Evolutionary conservation across 225 moss, liverwort and hornwort genomes (phyloP).

Genomic region (Polytrichum formosum): DNA sequence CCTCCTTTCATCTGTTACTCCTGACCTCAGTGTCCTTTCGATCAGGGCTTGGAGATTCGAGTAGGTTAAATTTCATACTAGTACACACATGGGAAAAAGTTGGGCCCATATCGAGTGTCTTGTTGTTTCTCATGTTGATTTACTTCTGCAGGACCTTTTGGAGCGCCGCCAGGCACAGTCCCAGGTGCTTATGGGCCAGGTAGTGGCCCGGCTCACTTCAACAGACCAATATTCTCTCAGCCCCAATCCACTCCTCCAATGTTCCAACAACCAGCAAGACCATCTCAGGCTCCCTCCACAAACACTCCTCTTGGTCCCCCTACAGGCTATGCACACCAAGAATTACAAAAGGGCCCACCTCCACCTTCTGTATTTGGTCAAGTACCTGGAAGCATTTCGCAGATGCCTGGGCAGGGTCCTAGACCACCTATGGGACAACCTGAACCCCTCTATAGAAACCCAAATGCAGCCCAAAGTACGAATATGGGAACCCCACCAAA

Average conservation of each 20-base stretch:
- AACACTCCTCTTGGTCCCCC: conserved; percentile 35
- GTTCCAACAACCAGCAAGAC: conserved; percentile 31
- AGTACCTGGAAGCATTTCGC: conserved; percentile 35
- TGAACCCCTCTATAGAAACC: conserved; percentile 35
- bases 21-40: not conserved
- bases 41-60: no score
- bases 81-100: not conserved
- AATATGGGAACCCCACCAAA: conserved; percentile 13
- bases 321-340: conserved; percentile 49
- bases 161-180: conserved; percentile 19
- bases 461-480: conserved; percentile 3
- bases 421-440: conserved; percentile 42
- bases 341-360: conserved; percentile 37
- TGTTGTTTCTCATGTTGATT: conserved; percentile 1
- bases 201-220: conserved; percentile 18
- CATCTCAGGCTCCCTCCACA: conserved; percentile 37
- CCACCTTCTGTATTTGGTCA: conserved; percentile 20
- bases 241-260: conserved; percentile 26
- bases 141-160: conserved; percentile 36
- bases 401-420: conserved; percentile 44
- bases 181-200: conserved; percentile 26
- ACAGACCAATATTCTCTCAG: conserved; percentile 40
- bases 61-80: no score
- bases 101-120: not conserved
- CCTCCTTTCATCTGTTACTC: not conserved